Percentiles rank a stretch among this genome's conserved stretches.
Conservation (phyloP, 176 grass and related monocot species). For the Eragrostis curvula region DNA sequence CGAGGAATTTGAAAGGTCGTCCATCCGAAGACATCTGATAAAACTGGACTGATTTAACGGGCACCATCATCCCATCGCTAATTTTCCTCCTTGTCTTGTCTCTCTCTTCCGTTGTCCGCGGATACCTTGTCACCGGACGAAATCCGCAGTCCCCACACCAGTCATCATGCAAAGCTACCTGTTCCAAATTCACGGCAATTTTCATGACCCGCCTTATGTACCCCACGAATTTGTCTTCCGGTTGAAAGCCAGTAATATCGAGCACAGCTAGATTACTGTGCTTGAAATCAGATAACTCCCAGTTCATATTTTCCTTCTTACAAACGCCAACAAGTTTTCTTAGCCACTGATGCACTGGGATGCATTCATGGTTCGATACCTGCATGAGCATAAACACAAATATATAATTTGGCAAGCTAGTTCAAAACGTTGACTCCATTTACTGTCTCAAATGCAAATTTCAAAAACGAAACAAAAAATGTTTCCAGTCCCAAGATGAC, state of each 20-base stretch:
- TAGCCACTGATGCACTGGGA: background rate
- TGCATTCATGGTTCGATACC: background rate
- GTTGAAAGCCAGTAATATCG: background rate
- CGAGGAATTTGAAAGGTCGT: too few relatives aligned
- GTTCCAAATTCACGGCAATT: conserved; percentile 14
- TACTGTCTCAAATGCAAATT: background rate
- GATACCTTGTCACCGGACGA: background rate
- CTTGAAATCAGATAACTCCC: conserved; percentile 26
- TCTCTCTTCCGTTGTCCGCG: conserved; percentile 11
- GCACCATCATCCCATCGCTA: background rate
- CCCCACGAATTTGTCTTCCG: background rate
- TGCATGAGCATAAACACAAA: background rate
- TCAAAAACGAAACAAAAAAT: background rate
- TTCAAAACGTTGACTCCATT: background rate
- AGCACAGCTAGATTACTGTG: background rate
- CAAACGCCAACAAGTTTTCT: background rate
- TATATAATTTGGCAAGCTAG: background rate
- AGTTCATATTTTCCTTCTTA: background rate
- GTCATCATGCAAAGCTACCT: background rate
- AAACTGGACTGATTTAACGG: background rate
- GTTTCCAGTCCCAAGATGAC: background rate
- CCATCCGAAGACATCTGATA: too few relatives aligned
- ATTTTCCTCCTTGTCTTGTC: background rate
- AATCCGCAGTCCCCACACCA: background rate
- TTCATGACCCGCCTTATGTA: background rate